Evolutionary conservation across 805 yeast species (phyloP).

Genomic region (Kuraishia ogatae): DNA sequence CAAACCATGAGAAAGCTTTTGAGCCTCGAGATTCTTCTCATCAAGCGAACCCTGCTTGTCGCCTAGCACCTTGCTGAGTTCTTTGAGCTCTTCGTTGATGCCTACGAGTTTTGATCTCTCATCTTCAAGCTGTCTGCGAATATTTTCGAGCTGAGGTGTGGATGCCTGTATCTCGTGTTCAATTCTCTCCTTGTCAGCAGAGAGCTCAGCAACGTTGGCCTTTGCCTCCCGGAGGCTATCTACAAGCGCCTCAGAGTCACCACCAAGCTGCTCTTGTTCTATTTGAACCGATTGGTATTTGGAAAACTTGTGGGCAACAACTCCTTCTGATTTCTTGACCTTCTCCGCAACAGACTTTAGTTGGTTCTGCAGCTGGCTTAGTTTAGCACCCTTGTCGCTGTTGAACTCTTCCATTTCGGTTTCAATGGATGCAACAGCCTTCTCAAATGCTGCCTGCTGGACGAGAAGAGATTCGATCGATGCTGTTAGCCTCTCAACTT

Average conservation of each 20-base stretch:
- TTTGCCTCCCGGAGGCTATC: constrained; percentile 32
- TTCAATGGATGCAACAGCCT: constrained; percentile 47
- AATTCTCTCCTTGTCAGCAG: constrained; percentile 3
- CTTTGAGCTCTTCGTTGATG: constrained; percentile 68
- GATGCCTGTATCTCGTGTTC: constrained; percentile 20
- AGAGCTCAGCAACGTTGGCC: constrained; percentile 24
- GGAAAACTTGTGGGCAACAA: constrained; percentile 38
- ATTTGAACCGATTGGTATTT: constrained; percentile 55
- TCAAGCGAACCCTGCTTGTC: constrained; percentile 33
- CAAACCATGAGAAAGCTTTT: constrained; percentile 45
- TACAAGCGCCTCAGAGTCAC: constrained; percentile 41
- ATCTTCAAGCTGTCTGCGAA: constrained; percentile 31
- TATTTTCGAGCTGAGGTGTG: constrained; percentile 15
- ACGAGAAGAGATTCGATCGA: constrained; percentile 27
- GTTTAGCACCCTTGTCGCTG: constrained; percentile 70
- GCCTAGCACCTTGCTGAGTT: constrained; percentile 39
- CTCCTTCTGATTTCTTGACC: constrained; percentile 25
- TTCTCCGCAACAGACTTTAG: constrained; percentile 30
- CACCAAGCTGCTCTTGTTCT: constrained; percentile 57
- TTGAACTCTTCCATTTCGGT: constrained; percentile 78
- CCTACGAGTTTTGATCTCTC: constrained; percentile 57
- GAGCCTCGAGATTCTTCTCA: constrained; percentile 41
- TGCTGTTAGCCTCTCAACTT: constrained; percentile 32
- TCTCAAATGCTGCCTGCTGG: constrained; percentile 21
- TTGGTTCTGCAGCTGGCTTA: constrained; percentile 54